Evolutionary conservation across 2,329 filamentous ascomycete genomes (phyloP), one percentile per base, ranked within the genome.

Genomic region (Ophiostoma triangulosporum): DNA sequence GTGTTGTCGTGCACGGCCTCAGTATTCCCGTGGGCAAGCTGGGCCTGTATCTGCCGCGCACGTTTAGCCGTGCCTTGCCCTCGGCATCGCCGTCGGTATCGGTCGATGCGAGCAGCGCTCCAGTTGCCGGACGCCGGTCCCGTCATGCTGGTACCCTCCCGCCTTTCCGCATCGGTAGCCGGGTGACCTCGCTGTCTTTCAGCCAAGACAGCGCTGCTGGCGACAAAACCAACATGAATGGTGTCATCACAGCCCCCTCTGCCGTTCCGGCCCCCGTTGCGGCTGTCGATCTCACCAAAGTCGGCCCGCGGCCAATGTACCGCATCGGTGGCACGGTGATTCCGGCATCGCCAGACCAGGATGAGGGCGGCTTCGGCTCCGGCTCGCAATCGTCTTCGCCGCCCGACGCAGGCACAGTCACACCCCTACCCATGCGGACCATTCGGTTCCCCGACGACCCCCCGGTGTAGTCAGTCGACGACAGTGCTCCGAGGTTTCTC

Each of bases 1-100:
- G 86, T 59, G 83, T 95, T 56, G 85, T 90, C 38, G 83, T 93
- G 3, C 88, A 95, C 60, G 88, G 88, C 6, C 71, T 95, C 1
- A 88, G 82, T 50, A 87, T 95, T 14, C 88, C 89, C 0, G 65
- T 93, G 3, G 83, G 80, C 0, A 88, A 86, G 63, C 67, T 88
- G 0, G 74, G 75, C 3, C 70, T 74, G 59, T 78, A 82, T 56
- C 70, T 86, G 0, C 83, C 83, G 0, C 70, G 80, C 26, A 85
- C 81, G 0, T 65, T 88, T 20, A 82, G 79, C 6, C 69, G 69
- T 29, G 73, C 70, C 26, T 48, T 62, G 17, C 56, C 57, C 1
- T 43, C 54, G 22, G 9, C 12, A 20, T 15, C 38, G 17, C 29
- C 57, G 22, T 38, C 50, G 1, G 48, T 24, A 36, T 56, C 54